Conservation (phyloP, 23 red algal genomes). For the Gracilaria domingensis region DNA sequence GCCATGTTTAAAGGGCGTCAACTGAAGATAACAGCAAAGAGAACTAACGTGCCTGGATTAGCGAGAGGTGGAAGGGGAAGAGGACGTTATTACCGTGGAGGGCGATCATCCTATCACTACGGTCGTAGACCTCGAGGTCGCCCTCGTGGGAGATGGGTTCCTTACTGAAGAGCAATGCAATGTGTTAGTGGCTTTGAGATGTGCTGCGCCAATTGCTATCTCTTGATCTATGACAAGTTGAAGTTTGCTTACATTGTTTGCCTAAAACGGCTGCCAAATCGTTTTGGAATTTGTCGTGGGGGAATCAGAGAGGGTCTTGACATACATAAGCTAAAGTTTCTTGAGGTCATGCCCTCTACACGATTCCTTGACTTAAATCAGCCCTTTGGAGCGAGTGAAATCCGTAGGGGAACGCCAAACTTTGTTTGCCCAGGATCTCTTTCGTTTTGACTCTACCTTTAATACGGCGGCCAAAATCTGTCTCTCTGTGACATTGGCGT, state of each 20-base stretch:
- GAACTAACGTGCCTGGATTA: slow-evolving; percentile 49
- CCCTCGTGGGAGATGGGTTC: slow-evolving; percentile 46
- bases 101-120: slow-evolving; percentile 17
- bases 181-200: neutral
- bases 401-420: neutral
- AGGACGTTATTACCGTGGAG: slow-evolving; percentile 26
- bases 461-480: neutral
- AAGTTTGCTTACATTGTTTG: neutral
- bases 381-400: neutral
- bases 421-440: neutral
- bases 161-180: slow-evolving; percentile 26
- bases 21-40: slow-evolving; percentile 76
- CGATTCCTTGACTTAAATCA: neutral
- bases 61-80: slow-evolving; percentile 39
- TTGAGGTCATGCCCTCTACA: neutral
- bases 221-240: neutral
- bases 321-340: neutral
- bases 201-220: neutral
- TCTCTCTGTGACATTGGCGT: neutral
- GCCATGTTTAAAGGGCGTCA: slow-evolving; percentile 77
- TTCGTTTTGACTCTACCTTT: neutral
- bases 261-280: neutral
- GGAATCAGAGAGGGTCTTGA: neutral
- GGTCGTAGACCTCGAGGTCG: slow-evolving; percentile 35
- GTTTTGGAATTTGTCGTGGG: neutral